phyloP scores from a whole-genome alignment of 805 yeast genomes.

The Metschnikowia colocasiae region DNA sequence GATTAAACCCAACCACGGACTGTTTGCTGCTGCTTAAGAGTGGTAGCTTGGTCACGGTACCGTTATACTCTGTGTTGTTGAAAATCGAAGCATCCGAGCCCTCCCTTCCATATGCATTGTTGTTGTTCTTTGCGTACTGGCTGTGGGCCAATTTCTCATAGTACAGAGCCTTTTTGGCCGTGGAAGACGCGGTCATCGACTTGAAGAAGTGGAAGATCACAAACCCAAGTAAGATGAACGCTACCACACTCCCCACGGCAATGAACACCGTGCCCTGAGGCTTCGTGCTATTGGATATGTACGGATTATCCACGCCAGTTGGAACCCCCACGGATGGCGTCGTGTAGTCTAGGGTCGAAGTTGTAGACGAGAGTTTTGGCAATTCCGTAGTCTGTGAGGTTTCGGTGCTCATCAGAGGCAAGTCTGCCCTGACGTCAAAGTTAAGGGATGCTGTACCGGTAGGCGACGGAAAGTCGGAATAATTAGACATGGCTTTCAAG shows the following conservation, averaged over 20 bases:
- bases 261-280: constrained; percentile 83
- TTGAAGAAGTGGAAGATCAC: constrained; percentile 50
- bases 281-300: constrained; percentile 44
- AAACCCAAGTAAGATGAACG: constrained; percentile 51
- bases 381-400: constrained; percentile 9
- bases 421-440: not conserved
- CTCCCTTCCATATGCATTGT: constrained; percentile 25
- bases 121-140: constrained; percentile 29
- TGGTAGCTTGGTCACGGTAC: constrained; percentile 34
- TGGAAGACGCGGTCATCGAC: constrained; percentile 46
- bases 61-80: constrained; percentile 15
- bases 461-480: not conserved
- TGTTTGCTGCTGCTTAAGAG: constrained; percentile 21
- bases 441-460: not conserved
- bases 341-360: constrained; percentile 26
- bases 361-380: constrained; percentile 13
- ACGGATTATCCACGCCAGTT: constrained; percentile 59
- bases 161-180: constrained; percentile 45
- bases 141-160: constrained; percentile 32
- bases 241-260: constrained; percentile 69
- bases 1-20: constrained; percentile 15
- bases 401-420: constrained; percentile 5
- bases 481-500: not conserved
- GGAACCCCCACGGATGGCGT: constrained; percentile 58
- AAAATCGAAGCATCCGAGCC: constrained; percentile 2